These are phyloP conservation scores for Wickerhamomyces sp. DNA, from an alignment of 1,139 yeast genomes.

Conservation along the genomic window DNA sequence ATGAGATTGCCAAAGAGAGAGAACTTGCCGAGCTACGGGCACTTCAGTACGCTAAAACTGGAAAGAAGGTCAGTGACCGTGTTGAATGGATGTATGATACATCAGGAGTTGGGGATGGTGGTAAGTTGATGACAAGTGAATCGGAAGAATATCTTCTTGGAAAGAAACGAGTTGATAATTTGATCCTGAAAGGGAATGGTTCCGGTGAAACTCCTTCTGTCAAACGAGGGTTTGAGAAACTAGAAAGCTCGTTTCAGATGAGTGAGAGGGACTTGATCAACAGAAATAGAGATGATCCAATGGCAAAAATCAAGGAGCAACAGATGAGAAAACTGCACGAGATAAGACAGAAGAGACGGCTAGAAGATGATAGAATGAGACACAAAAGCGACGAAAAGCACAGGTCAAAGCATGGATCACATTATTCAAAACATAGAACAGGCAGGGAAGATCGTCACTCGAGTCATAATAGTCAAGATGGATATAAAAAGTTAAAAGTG, in stretches of 20 bases:
- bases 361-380: conserved; percentile 5
- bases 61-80: conserved; percentile 42
- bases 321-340: conserved; percentile 30
- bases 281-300: conserved; percentile 47
- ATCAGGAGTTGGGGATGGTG: conserved; percentile 22
- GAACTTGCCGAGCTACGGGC: conserved; percentile 56
- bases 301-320: conserved; percentile 42
- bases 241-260: conserved; percentile 6
- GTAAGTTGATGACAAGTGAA: conserved; percentile 22
- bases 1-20: conserved; percentile 60
- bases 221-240: conserved; percentile 19
- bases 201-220: conserved; percentile 6
- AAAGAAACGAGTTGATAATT: conserved; percentile 39
- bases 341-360: conserved; percentile 12
- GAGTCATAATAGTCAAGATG: no score
- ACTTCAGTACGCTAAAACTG: conserved; percentile 42
- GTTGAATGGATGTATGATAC: conserved; percentile 88
- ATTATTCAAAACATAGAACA: no score
- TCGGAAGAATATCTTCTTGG: conserved; percentile 48
- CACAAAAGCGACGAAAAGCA: neutral
- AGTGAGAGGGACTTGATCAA: conserved; percentile 23
- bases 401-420: no score
- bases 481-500: no score
- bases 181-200: conserved; percentile 19
- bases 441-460: no score